Conservation (phyloP, 2,329 filamentous ascomycete genomes). For the Coccinonectria pachysandricola region DNA sequence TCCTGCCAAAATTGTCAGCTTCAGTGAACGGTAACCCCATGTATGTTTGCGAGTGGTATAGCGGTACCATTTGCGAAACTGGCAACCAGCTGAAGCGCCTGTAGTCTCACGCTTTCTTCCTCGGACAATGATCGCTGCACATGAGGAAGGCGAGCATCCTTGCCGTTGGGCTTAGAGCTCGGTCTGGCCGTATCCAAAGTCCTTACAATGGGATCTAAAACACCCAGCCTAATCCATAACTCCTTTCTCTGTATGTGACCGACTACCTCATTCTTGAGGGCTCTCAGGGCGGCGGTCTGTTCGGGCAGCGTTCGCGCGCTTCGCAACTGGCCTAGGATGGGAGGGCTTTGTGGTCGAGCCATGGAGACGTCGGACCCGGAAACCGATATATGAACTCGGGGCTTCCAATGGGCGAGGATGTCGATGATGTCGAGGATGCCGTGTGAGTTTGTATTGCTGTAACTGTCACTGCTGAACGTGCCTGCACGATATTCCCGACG, state of each 20-base stretch:
- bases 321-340: slow-evolving; percentile 47
- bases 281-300: slow-evolving; percentile 52
- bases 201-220: slow-evolving; percentile 48
- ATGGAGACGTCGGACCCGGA: slow-evolving; percentile 36
- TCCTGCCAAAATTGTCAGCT: too few species aligned
- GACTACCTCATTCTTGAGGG: slow-evolving; percentile 80
- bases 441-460: slow-evolving; percentile 2
- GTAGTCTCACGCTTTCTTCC: slow-evolving; percentile 59
- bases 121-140: slow-evolving; percentile 37
- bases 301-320: slow-evolving; percentile 41
- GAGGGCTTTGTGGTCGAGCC: slow-evolving; percentile 41
- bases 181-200: slow-evolving; percentile 30
- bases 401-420: not conserved
- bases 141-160: slow-evolving; percentile 25
- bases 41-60: too few species aligned
- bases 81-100: slow-evolving; percentile 74
- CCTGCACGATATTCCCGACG: too few species aligned
- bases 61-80: slow-evolving; percentile 79
- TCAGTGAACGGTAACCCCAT: too few species aligned
- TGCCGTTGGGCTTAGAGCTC: slow-evolving; percentile 26
- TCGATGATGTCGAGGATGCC: slow-evolving; percentile 4
- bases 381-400: slow-evolving; percentile 1
- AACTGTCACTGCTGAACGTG: too few species aligned
- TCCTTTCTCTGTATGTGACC: slow-evolving; percentile 85
- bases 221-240: slow-evolving; percentile 59